These are phyloP conservation scores for Madurella fahalii DNA, from an alignment of 2,329 filamentous ascomycete species.

Conservation along the genomic window DNA sequence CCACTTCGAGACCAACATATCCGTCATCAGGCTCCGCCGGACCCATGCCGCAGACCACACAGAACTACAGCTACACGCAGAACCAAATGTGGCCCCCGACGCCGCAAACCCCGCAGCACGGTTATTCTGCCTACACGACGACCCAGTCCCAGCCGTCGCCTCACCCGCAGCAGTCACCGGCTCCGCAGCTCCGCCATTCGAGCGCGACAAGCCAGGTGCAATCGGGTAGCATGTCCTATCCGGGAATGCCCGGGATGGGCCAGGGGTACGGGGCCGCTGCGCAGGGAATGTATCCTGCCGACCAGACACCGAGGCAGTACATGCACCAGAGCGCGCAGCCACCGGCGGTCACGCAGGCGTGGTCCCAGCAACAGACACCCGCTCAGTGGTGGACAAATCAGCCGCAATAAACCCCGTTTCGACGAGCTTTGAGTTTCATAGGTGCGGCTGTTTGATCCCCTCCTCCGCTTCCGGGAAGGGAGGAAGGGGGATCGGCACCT, in stretches of 20 bases:
- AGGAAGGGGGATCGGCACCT: too few relatives aligned
- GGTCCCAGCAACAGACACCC: slow-evolving; percentile 57
- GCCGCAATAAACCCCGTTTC: slow-evolving; percentile 36
- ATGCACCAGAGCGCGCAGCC: slow-evolving; percentile 59
- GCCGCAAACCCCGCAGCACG: slow-evolving; percentile 59
- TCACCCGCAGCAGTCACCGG: slow-evolving; percentile 52
- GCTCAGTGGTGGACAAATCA: slow-evolving; percentile 54
- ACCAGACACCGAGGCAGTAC: slow-evolving; percentile 62
- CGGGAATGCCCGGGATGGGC: slow-evolving; percentile 58
- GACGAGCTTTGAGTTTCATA: too few relatives aligned
- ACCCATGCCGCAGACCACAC: slow-evolving; percentile 48
- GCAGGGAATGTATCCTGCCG: slow-evolving; percentile 57
- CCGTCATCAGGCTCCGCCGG: slow-evolving; percentile 51
- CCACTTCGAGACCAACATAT: slow-evolving; percentile 63
- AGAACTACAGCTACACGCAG: slow-evolving; percentile 60
- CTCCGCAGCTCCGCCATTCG: slow-evolving; percentile 58
- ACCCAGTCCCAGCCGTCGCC: slow-evolving; percentile 47
- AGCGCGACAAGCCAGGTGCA: slow-evolving; percentile 53
- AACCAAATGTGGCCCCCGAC: slow-evolving; percentile 65
- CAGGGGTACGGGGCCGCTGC: slow-evolving; percentile 52
- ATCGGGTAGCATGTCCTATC: slow-evolving; percentile 54
- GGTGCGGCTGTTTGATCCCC: too few relatives aligned
- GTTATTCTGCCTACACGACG: slow-evolving; percentile 47
- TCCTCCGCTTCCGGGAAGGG: too few relatives aligned
- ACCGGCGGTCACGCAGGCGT: slow-evolving; percentile 49